Conservation (phyloP, 1,139 yeast species). For the Lipomyces yarrowii region DNA sequence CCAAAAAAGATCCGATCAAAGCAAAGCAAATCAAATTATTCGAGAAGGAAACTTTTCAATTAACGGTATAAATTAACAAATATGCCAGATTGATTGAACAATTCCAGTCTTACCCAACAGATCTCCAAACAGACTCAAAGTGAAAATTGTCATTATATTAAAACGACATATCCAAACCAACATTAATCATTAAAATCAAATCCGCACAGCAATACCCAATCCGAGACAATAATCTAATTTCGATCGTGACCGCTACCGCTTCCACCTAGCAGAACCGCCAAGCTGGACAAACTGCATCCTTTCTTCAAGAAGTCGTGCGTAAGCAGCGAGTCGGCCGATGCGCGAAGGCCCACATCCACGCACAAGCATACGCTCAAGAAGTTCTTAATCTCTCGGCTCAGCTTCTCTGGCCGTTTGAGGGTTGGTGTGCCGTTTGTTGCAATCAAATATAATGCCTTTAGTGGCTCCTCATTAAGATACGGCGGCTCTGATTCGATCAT, state of each 20-base stretch:
- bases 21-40: no score
- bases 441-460: constrained; percentile 83
- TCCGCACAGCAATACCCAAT: background rate
- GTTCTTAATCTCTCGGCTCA: constrained; percentile 78
- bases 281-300: constrained; percentile 61
- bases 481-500: constrained; percentile 99
- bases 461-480: constrained; percentile 91
- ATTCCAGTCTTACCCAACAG: background rate
- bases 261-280: constrained; percentile 15
- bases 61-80: background rate
- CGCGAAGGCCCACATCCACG: constrained; percentile 91
- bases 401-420: constrained; percentile 78
- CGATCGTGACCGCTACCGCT: constrained; percentile 5
- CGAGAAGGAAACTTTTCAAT: background rate
- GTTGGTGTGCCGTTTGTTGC: constrained; percentile 98
- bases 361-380: constrained; percentile 90
- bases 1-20: no score
- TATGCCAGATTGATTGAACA: background rate
- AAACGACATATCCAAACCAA: background rate
- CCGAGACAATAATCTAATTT: background rate
- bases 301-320: constrained; percentile 77
- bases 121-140: background rate
- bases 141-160: background rate
- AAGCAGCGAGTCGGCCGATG: constrained; percentile 83
- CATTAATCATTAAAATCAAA: background rate